Evolutionary conservation across 2,329 filamentous ascomycete species (phyloP), one percentile per base, ranked within the genome.

Genomic region (Colletotrichum lini): DNA sequence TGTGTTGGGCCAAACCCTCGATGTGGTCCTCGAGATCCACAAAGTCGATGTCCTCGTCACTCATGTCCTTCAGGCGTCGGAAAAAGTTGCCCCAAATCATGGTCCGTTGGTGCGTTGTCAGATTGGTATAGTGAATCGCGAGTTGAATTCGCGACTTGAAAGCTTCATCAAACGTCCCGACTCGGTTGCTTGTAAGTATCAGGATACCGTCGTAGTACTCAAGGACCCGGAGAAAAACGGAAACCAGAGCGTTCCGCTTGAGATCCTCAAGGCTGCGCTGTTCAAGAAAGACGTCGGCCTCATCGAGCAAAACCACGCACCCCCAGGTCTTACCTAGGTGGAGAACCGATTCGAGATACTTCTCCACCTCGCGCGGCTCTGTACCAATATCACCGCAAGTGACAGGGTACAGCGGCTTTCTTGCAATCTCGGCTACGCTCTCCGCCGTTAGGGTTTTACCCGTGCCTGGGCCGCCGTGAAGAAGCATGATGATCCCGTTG

Each of bases 241-340:
- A 78, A 64, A 78, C 74, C 5, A 77, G 63, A 1, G 73, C 73
- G 38, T 79, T 79, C 2, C 77, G 72, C 78, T 95, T 92, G 57
- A 96, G 92, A 75, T 97, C 93, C 2, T 12, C 2, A 4, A 52
- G 16, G 1, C 57, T 71, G 9, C 79, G 72, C 16, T 76, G 68
- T 16, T 75, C 74, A 1, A 80, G 66, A 21, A 79, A 77, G 1
- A 79, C 74, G 5, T 79, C 78, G 0, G 75, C 76, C n/a, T 78
- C 78, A 9, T 80, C 78, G 0, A 80, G 66, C 0, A 80, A 73
- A 1, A 79, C 65, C 1, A 80, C 74, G 52, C 78, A 79, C 16
- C 76, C 76, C 79, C 80, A 82, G 0, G 62, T 74, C 18, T 76
- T 80, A 0, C 75, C 80, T 0, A 82, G 66, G 2, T 76, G 44